Evolutionary conservation across 1,284 basidiomycete species (phyloP).

Genomic region (Rhodotorula sp.): DNA sequence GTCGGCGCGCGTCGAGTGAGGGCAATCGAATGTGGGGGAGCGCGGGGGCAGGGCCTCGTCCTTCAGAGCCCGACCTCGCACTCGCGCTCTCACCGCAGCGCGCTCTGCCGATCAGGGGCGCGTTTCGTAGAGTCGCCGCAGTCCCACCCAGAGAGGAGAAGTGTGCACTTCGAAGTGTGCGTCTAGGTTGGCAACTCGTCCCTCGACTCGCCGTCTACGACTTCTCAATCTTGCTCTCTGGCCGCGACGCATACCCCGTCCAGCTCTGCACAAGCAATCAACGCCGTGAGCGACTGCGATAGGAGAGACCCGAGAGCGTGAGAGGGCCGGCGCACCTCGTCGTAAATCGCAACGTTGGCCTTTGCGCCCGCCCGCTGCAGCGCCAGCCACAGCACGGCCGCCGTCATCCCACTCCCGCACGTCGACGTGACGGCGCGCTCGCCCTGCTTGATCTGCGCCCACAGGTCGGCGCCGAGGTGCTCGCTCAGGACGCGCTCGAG

Average conservation of each 20-base stretch:
- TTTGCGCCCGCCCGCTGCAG: slow-evolving; percentile 66
- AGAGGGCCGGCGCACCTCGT: slow-evolving; percentile 64
- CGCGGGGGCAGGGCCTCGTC: too few species aligned
- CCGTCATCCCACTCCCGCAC: slow-evolving; percentile 81
- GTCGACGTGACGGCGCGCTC: slow-evolving; percentile 61
- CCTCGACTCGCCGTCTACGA: background rate
- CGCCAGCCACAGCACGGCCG: slow-evolving; percentile 86
- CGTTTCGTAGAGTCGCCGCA: too few species aligned
- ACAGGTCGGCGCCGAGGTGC: slow-evolving; percentile 62
- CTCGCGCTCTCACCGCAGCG: too few species aligned
- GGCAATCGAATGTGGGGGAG: too few species aligned
- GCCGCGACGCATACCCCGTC: slow-evolving; percentile 73
- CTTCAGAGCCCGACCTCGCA: too few species aligned
- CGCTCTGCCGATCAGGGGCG: too few species aligned
- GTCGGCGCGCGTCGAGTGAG: too few species aligned
- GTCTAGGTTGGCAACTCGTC: too few species aligned
- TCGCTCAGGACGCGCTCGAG: slow-evolving; percentile 64
- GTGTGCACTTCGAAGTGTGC: too few species aligned
- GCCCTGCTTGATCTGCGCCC: slow-evolving; percentile 60
- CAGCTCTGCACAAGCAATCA: slow-evolving; percentile 62
- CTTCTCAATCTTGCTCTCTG: slow-evolving; percentile 65
- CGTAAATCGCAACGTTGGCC: slow-evolving; percentile 67
- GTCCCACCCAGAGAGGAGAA: too few species aligned
- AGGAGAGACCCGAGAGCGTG: slow-evolving; percentile 3
- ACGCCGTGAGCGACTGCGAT: background rate